Evolutionary conservation across 2,329 filamentous ascomycete genomes (phyloP), one percentile per base, ranked within the genome.

Genomic region (Alternaria sp.): DNA sequence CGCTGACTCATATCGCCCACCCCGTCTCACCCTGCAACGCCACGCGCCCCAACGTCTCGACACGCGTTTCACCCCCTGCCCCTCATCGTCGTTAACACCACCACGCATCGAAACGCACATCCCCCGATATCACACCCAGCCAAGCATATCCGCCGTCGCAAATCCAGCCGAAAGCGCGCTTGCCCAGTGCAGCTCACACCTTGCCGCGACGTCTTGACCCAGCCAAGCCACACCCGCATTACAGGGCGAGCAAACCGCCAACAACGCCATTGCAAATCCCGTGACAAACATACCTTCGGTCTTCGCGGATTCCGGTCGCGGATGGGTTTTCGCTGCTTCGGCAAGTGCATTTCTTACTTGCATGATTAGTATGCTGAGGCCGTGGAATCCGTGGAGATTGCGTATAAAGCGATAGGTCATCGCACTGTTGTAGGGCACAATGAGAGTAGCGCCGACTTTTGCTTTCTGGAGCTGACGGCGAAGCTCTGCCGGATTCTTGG

Each of bases 401-500:
- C 37, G 23, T 58, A 62, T 59, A 59, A 58, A 53, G 30, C 33
- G 43, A 14, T 30, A 25, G 53, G 50, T 26, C 46, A 59, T 58
- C 15, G 47, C 41, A 28, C 14, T 46, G 21, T 25, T 33, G 23
- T 26, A 60, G 25, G 14, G 25, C 10, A 55, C 23, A 58, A 58
- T 54, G 23, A 49, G 63, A 67, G 59, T 65, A 69, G 67, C 67
- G 65, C 54, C 58, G n/a, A 63, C 14, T 46, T 44, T 5, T 58
- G 46, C 49, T 56, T 23, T 28, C 53, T 60, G 43, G 23, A 9
- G 20, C 41, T n/a, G 49, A 43, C 46, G 54, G 73, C 72, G 72
- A 65, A 76, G 68, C 71, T 69, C 74, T 76, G 66, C 23, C 56
- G 53, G 58, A 68, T 64, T 65, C 54, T 23, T n/a, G 4, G 25